Base-by-base conservation (phyloP, 164 flowering plant genomes). In the Macadamia tetraphylla region DNA sequence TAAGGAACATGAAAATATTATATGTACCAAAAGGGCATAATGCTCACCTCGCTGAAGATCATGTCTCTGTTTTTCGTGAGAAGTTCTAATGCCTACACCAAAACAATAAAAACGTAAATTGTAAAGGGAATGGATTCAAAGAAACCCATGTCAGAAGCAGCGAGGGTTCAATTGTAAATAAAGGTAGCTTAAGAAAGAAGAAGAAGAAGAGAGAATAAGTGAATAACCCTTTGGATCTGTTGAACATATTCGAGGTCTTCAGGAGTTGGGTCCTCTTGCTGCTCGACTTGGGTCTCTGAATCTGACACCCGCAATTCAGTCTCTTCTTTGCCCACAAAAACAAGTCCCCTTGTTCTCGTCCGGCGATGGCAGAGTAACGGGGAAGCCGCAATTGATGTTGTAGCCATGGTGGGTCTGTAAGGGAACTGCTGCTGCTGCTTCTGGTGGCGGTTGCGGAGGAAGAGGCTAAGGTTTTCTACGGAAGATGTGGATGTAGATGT, bases 11-110 rank as follows among this genome's bases (percentile, higher is more conserved):
- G 2, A 9, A 66, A 32, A 71, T 13, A 35, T 42, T 46, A 6
- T 46, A 69, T 52, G 57, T 5, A 52, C 17, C n/a, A 11, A 65
- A 29, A 17, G 11, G 9, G 58, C 43, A 62, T 64, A 43, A n/a
- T 53, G 15, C 29, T 59, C 31, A 88, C 97, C 92, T 91, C 93
- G 43, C 81, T 74, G 77, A 89, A 91, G 32, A 83, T 71, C 97
- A 91, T 91, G 68, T 91, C 95, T 72, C 97, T 79, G 79, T 89
- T 91, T 63, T 83, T 85, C 81, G 60, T 81, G 11, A 89, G 86
- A 69, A 85, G 87, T 80, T 84, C 89, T 85, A 91, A 78, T 13
- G 87, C 92, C 94, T 90, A 58, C 63, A 66, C 30, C 49, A 58
- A 18, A 29, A 48, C 40, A 10, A 40, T 13, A 59, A 31, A n/a